Evolutionary conservation across 148 eudicot genomes (phyloP).

Genomic region (Chenopodium berlandieri): DNA sequence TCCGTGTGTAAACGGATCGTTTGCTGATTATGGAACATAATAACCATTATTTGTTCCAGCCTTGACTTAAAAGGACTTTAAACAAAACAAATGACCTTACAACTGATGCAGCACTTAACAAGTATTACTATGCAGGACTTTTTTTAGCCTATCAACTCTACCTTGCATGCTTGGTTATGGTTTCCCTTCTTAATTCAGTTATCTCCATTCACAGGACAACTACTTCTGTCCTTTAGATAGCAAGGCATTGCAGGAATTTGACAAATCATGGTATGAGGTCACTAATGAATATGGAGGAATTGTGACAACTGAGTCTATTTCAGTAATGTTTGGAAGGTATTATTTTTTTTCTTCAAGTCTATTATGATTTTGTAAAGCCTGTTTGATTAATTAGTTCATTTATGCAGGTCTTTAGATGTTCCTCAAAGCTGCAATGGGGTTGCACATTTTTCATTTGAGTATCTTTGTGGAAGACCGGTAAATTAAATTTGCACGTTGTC

Average conservation of each 20-base stretch:
- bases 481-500: conserved; percentile 1
- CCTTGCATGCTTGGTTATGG: conserved; percentile 7
- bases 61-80: too few relatives aligned
- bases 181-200: conserved; percentile 17
- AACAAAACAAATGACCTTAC: too few relatives aligned
- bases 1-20: too few relatives aligned
- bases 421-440: conserved; percentile 82
- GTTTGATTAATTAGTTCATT: conserved; percentile 9
- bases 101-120: neutral
- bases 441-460: conserved; percentile 80
- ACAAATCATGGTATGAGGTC: conserved; percentile 56
- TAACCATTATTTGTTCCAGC: too few relatives aligned
- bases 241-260: conserved; percentile 46
- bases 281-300: conserved; percentile 46
- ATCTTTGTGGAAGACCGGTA: conserved; percentile 93
- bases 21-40: too few relatives aligned
- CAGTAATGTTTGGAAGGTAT: conserved; percentile 98
- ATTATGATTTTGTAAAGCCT: neutral
- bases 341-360: conserved; percentile 1
- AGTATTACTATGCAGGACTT: neutral
- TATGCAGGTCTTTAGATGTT: conserved; percentile 66
- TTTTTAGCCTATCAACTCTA: neutral
- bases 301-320: conserved; percentile 53
- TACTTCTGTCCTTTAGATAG: conserved; percentile 77
- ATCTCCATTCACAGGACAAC: conserved; percentile 51